Evolutionary conservation across 176 grass and related monocot species (phyloP).

Genomic region (Urochloa ruziziensis): DNA sequence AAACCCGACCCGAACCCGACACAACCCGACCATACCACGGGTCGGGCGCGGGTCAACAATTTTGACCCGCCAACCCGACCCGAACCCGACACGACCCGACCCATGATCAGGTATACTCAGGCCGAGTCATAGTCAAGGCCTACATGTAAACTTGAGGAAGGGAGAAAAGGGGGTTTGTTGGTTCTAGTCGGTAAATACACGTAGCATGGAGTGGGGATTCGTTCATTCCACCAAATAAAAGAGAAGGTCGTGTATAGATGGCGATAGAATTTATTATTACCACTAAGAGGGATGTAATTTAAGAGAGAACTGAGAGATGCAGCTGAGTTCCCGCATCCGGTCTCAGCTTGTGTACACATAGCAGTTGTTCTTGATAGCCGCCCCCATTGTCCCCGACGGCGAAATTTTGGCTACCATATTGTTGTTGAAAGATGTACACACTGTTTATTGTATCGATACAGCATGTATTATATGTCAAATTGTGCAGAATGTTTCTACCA

Average conservation of each 20-base stretch:
- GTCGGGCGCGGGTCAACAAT: no score
- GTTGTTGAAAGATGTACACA: conserved; percentile 31
- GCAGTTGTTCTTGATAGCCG: conserved; percentile 32
- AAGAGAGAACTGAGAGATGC: conserved; percentile 8
- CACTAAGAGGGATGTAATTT: conserved; percentile 29
- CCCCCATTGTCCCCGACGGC: neutral
- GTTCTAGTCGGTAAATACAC: conserved; percentile 55
- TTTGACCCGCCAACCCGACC: no score
- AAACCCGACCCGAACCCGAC: no score
- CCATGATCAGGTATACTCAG: no score
- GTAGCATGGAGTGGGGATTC: conserved; percentile 33
- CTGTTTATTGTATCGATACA: conserved; percentile 31
- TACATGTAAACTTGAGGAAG: conserved; percentile 18
- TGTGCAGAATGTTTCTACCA: conserved; percentile 47
- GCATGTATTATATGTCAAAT: conserved; percentile 17
- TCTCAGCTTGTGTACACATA: conserved; percentile 43
- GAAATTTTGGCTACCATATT: conserved; percentile 15
- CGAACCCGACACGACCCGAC: no score
- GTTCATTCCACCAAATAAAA: conserved; percentile 51
- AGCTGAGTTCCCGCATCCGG: neutral
- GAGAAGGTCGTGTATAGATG: conserved; percentile 60
- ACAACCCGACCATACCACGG: no score
- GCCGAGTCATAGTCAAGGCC: conserved; percentile 4
- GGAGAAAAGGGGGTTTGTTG: conserved; percentile 1
- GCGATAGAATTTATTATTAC: conserved; percentile 33